Percentiles rank a stretch among this genome's conserved stretches.
phyloP scores from a whole-genome alignment of 1,139 yeast species.

The Nakaseomyces glabratus region DNA sequence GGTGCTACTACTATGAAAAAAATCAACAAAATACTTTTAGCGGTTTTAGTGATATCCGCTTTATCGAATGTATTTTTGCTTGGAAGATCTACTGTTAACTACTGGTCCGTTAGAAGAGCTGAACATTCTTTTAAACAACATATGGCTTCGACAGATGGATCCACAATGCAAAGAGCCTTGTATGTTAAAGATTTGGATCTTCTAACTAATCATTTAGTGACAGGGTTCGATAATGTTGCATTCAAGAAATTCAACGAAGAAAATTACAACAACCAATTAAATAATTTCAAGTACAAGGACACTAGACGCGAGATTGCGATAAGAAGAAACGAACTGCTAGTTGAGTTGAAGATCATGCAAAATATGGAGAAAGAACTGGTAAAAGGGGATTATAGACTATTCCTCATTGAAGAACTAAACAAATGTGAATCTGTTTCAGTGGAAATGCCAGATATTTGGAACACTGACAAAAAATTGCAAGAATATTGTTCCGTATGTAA shows the following conservation, averaged over 20 bases:
- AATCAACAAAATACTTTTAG: constrained; percentile 18
- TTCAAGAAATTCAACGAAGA: constrained; percentile 23
- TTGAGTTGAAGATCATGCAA: constrained; percentile 60
- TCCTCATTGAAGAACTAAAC: constrained; percentile 57
- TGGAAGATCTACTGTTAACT: constrained; percentile 47
- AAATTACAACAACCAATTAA: constrained; percentile 9
- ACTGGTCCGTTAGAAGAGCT: constrained; percentile 58
- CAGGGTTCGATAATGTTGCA: constrained; percentile 20
- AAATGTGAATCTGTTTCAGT: constrained; percentile 42
- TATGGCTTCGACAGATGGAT: constrained; percentile 34
- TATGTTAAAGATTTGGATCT: constrained; percentile 57
- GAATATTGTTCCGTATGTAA: constrained; percentile 31
- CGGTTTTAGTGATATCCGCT: constrained; percentile 18
- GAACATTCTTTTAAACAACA: constrained; percentile 38
- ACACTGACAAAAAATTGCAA: constrained; percentile 20
- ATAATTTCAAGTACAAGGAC: constrained; percentile 35
- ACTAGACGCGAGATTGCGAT: constrained; percentile 58
- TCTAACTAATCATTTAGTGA: constrained; percentile 27
- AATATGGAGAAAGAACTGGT: constrained; percentile 59
- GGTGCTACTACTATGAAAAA: constrained; percentile 18
- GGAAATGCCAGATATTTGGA: constrained; percentile 24
- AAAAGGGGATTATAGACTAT: constrained; percentile 60
- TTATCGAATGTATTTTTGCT: constrained; percentile 44
- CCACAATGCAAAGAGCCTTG: constrained; percentile 51
- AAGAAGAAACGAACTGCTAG: constrained; percentile 64